phyloP scores from a whole-genome alignment of 805 yeast species.

The Saccharomycopsis sp. region DNA sequence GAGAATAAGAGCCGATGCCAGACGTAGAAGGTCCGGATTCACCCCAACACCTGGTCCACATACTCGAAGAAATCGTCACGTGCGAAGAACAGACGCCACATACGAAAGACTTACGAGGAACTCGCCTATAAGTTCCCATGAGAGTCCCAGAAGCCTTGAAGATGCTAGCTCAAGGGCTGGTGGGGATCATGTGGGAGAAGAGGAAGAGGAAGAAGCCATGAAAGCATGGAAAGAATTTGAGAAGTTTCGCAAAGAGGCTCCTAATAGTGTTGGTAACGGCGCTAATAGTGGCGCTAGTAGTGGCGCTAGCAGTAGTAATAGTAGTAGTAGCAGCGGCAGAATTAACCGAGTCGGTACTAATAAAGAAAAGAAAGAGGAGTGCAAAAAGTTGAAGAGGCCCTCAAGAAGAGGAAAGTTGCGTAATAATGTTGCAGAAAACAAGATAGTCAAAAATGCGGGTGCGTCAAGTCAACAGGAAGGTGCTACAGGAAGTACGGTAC shows the following conservation, averaged over 20 bases:
- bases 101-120: conserved; percentile 6
- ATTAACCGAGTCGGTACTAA: conserved; percentile 2
- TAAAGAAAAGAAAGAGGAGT: background rate
- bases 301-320: background rate
- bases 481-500: conserved; percentile 12
- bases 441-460: background rate
- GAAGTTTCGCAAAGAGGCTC: conserved; percentile 4
- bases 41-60: background rate
- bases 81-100: conserved; percentile 9
- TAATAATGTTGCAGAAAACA: conserved; percentile 1
- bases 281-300: background rate
- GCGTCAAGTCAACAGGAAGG: background rate
- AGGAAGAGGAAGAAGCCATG: conserved; percentile 5
- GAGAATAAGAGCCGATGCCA: background rate
- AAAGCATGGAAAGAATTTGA: conserved; percentile 18
- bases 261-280: background rate
- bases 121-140: background rate
- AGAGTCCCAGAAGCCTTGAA: background rate
- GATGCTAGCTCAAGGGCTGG: background rate
- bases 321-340: conserved; percentile 15
- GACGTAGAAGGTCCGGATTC: background rate
- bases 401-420: conserved; percentile 19
- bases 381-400: conserved; percentile 25
- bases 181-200: conserved; percentile 20
- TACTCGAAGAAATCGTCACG: conserved; percentile 6